phyloP scores from a whole-genome alignment of 2,329 filamentous ascomycete genomes.

The Colletotrichum lini region DNA sequence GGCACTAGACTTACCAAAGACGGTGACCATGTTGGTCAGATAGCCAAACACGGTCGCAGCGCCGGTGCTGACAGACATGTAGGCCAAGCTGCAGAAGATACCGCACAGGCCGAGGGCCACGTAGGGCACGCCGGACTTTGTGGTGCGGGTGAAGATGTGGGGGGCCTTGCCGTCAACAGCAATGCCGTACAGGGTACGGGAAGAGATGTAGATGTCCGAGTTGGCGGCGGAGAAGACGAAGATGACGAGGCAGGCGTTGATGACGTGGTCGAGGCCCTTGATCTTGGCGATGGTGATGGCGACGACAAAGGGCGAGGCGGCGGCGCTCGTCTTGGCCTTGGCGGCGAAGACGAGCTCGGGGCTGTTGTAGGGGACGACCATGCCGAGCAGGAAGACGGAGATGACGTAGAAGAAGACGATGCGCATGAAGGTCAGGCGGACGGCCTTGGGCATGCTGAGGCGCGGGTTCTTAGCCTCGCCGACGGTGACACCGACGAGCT shows the following conservation, averaged over 20 bases:
- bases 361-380: conserved; percentile 75
- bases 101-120: conserved; percentile 55
- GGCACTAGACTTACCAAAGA: conserved; percentile 12
- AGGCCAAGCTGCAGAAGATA: conserved; percentile 55
- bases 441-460: conserved; percentile 76
- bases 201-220: conserved; percentile 53
- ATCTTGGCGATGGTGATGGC: conserved; percentile 33
- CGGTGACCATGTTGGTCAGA: conserved; percentile 49
- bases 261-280: conserved; percentile 35
- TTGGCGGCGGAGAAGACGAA: conserved; percentile 33
- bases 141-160: conserved; percentile 51
- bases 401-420: conserved; percentile 79
- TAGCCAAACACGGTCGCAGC: conserved; percentile 55
- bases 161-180: conserved; percentile 59
- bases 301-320: conserved; percentile 41
- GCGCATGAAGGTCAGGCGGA: conserved; percentile 78
- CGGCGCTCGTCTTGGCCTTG: conserved; percentile 52
- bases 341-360: conserved; percentile 58
- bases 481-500: conserved; percentile 78
- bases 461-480: conserved; percentile 78
- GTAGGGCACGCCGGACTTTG: conserved; percentile 57
- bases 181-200: conserved; percentile 57
- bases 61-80: conserved; percentile 56
- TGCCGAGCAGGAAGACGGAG: conserved; percentile 76
- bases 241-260: conserved; percentile 30